Conservation (phyloP, 139 green algal species). For the Ulvella scutata region DNA sequence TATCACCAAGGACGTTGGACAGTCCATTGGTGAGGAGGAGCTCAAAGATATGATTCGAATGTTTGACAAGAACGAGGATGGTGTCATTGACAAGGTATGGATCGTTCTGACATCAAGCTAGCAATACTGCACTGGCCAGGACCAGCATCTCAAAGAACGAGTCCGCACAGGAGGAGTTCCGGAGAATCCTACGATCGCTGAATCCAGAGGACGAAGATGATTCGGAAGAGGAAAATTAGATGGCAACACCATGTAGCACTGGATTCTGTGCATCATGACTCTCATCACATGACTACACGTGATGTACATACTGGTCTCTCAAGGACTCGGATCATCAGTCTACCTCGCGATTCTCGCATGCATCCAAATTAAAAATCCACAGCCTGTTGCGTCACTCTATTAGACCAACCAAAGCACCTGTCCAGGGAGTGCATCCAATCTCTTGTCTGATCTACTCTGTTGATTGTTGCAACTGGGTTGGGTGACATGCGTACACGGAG, state of each 20-base stretch:
- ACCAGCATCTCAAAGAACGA: too few relatives aligned
- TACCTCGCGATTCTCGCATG: slow-evolving; percentile 7
- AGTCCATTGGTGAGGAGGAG: neutral
- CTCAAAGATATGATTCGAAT: neutral
- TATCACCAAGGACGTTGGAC: neutral
- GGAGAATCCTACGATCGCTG: neutral
- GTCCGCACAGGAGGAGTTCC: neutral
- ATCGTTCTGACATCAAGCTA: neutral
- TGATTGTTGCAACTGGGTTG: slow-evolving; percentile 92
- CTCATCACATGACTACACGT: too few relatives aligned
- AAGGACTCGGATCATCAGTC: too few relatives aligned
- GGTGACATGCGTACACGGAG: slow-evolving; percentile 76
- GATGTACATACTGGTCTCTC: too few relatives aligned
- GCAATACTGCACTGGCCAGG: too few relatives aligned
- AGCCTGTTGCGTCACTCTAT: slow-evolving; percentile 61
- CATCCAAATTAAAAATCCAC: slow-evolving; percentile 7
- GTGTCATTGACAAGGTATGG: neutral
- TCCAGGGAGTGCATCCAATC: slow-evolving; percentile 92
- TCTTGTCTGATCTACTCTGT: slow-evolving; percentile 71
- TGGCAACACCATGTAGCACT: too few relatives aligned
- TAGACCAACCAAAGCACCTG: slow-evolving; percentile 75
- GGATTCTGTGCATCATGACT: too few relatives aligned
- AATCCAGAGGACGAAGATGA: neutral
- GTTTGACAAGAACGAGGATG: neutral
- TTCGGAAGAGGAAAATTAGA: neutral